Evolutionary conservation across 2,329 filamentous ascomycete species (phyloP).

Genomic region (Diplodia mutila): DNA sequence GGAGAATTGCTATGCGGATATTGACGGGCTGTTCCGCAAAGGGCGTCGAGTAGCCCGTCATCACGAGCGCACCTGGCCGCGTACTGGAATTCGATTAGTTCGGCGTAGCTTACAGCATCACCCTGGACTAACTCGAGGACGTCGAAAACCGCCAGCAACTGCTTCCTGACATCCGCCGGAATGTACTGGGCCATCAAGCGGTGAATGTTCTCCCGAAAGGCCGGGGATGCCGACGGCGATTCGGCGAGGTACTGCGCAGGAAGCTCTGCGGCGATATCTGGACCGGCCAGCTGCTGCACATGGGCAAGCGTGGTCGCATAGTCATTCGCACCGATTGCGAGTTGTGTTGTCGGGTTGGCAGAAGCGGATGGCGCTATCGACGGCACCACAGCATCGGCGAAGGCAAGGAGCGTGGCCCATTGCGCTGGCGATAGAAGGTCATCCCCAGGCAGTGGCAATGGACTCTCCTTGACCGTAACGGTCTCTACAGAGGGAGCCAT

Average conservation of each 20-base stretch:
- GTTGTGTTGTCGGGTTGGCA: constrained; percentile 44
- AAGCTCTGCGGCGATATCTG: constrained; percentile 44
- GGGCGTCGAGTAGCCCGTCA: constrained; percentile 69
- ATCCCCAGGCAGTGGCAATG: constrained; percentile 51
- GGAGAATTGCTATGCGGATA: constrained; percentile 65
- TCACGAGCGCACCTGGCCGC: constrained; percentile 63
- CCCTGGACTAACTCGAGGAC: constrained; percentile 53
- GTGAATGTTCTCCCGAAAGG: constrained; percentile 57
- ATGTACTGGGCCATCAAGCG: constrained; percentile 55
- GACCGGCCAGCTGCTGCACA: constrained; percentile 36
- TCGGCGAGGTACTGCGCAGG: constrained; percentile 55
- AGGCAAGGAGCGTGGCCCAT: constrained; percentile 62
- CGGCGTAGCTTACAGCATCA: constrained; percentile 20
- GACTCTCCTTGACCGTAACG: constrained; percentile 28
- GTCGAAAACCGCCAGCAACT: constrained; percentile 57
- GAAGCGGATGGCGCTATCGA: constrained; percentile 54
- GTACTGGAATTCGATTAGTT: constrained; percentile 52
- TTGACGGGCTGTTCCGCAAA: constrained; percentile 64
- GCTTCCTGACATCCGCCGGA: constrained; percentile 52
- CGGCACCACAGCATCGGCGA: constrained; percentile 63
- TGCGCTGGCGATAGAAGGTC: constrained; percentile 58
- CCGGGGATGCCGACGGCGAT: constrained; percentile 55
- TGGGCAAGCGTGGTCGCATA: constrained; percentile 52
- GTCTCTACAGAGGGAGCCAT: constrained; percentile 1
- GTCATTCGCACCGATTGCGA: constrained; percentile 55